Evolutionary conservation across 257 asterid genomes (phyloP).

Genomic region (Buddleja alternifolia): DNA sequence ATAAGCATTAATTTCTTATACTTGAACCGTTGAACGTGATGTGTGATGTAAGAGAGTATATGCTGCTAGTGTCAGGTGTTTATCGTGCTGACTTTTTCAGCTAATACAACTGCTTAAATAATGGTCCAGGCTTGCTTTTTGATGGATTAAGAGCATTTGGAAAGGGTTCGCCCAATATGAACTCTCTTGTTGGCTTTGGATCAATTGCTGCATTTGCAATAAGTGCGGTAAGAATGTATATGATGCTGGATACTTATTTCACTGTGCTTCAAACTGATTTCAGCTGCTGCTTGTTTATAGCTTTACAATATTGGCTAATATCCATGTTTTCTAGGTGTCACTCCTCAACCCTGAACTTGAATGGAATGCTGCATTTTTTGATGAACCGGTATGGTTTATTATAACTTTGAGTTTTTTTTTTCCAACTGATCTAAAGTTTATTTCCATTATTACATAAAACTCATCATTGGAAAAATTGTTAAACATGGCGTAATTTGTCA

Average conservation of each 20-base stretch:
- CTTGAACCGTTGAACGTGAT: neutral
- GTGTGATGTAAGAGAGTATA: neutral
- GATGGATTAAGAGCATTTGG: conserved; percentile 80
- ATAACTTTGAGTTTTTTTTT: conserved; percentile 21
- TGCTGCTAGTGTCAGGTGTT: conserved; percentile 4
- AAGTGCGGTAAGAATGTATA: conserved; percentile 72
- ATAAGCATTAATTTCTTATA: neutral
- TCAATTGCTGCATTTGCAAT: conserved; percentile 95
- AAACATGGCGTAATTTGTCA: conserved; percentile 25
- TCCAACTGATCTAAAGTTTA: conserved; percentile 2
- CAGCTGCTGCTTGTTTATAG: conserved; percentile 21
- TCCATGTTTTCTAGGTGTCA: conserved; percentile 58
- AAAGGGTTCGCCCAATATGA: conserved; percentile 96
- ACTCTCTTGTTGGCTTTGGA: conserved; percentile 98
- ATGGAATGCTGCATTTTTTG: conserved; percentile 94
- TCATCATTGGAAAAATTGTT: conserved; percentile 12
- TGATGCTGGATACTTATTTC: conserved; percentile 24
- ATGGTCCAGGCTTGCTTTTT: conserved; percentile 76
- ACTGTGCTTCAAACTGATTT: conserved; percentile 21
- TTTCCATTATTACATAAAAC: neutral
- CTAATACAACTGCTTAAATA: conserved; percentile 21
- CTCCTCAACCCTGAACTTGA: conserved; percentile 86
- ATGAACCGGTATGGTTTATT: conserved; percentile 85
- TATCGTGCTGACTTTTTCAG: conserved; percentile 11
- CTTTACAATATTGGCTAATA: conserved; percentile 21